Evolutionary conservation across 148 eudicot species (phyloP).

Genomic region (Dianthus caryophyllus): DNA sequence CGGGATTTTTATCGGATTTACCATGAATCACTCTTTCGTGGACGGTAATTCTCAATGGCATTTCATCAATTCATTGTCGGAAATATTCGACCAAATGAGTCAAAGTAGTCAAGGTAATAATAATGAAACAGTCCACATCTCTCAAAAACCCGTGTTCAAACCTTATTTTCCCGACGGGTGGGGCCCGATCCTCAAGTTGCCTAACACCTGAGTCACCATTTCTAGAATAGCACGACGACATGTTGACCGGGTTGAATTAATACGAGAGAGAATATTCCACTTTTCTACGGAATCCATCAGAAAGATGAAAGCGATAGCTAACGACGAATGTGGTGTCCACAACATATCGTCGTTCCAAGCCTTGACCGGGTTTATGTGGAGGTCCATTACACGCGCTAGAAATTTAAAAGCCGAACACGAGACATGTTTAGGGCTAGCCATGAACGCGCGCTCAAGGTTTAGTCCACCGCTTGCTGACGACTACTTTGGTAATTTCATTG

Average conservation of each 20-base stretch:
- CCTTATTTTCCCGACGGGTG: neutral
- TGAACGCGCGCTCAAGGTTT: slow-evolving; percentile 49
- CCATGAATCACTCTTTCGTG: neutral
- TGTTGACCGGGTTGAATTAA: neutral
- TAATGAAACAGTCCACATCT: neutral
- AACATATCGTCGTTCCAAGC: slow-evolving; percentile 81
- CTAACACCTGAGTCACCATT: neutral
- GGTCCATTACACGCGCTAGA: slow-evolving; percentile 64
- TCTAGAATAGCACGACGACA: neutral
- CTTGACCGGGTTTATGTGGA: slow-evolving; percentile 61
- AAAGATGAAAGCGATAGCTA: slow-evolving; percentile 15
- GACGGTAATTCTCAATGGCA: slow-evolving; percentile 11
- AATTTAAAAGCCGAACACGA: slow-evolving; percentile 24
- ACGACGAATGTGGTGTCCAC: slow-evolving; percentile 14
- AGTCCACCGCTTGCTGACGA: slow-evolving; percentile 43
- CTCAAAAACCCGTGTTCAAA: neutral
- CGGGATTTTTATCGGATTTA: neutral
- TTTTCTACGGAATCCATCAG: neutral
- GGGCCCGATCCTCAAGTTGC: slow-evolving; percentile 9
- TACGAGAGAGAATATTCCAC: slow-evolving; percentile 18
- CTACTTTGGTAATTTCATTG: slow-evolving; percentile 60
- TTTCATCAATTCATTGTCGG: slow-evolving; percentile 9
- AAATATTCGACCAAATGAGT: neutral
- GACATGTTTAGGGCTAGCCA: slow-evolving; percentile 58
- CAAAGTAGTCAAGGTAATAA: too few relatives aligned